Evolutionary conservation across 2,329 filamentous ascomycete genomes (phyloP).

Genomic region (Aspergillus vadensis): DNA sequence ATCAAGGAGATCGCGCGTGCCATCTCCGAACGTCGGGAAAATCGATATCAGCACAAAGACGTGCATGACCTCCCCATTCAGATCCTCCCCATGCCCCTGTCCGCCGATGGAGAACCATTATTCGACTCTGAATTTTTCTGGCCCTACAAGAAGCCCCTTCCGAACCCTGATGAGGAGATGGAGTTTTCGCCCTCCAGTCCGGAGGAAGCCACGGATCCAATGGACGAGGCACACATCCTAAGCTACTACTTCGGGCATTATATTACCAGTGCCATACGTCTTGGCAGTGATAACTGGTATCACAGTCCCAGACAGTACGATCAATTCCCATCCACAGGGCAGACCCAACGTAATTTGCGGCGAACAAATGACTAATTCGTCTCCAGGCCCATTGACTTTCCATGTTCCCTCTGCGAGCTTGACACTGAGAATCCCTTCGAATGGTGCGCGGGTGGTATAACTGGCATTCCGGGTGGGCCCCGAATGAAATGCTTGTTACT

Average conservation of each 20-base stretch:
- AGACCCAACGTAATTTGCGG: too few species aligned
- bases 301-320: too few species aligned
- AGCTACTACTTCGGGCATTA: too few species aligned
- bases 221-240: too few species aligned
- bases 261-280: fast-evolving
- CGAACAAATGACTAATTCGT: too few species aligned
- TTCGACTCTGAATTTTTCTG: background rate
- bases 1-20: background rate
- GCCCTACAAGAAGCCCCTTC: background rate
- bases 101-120: background rate
- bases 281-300: too few species aligned
- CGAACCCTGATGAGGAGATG: background rate
- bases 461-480: background rate
- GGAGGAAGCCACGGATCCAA: fast-evolving
- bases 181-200: background rate
- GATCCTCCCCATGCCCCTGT: background rate
- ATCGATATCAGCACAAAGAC: background rate
- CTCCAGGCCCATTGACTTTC: too few species aligned
- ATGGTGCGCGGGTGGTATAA: background rate
- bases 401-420: too few species aligned
- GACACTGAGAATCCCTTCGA: background rate
- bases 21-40: background rate
- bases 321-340: too few species aligned
- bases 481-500: background rate
- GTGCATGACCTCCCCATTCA: background rate